Conservation (phyloP, 257 asterid genomes). For the Mentha longifolia region DNA sequence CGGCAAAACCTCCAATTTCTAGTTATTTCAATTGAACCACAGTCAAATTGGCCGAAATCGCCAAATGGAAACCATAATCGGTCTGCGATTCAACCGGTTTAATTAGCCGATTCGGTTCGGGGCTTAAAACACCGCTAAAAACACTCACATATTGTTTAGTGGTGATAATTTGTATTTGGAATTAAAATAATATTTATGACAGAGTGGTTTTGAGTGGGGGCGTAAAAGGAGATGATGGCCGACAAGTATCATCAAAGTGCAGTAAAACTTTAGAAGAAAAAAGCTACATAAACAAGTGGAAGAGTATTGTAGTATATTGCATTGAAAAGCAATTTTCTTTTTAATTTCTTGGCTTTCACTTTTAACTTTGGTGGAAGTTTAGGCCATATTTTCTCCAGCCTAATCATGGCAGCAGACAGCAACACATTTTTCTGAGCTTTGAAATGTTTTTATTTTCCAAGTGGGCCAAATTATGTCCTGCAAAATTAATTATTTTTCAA, state of each 20-base stretch:
- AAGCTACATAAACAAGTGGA: constrained; percentile 38
- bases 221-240: not conserved
- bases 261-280: constrained; percentile 37
- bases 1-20: too few species aligned
- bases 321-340: not conserved
- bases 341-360: constrained; percentile 42
- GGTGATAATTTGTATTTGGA: not conserved
- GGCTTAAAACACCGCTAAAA: too few species aligned
- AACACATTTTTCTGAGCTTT: constrained; percentile 48
- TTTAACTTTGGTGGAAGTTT: constrained; percentile 51
- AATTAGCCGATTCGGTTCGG: too few species aligned
- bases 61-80: too few species aligned
- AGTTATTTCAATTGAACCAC: too few species aligned
- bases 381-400: constrained; percentile 33
- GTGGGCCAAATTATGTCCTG: constrained; percentile 48
- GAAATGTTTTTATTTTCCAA: constrained; percentile 25
- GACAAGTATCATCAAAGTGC: constrained; percentile 48
- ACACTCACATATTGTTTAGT: too few species aligned
- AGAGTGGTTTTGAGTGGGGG: constrained; percentile 1
- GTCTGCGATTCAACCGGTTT: too few species aligned
- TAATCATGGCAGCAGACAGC: constrained; percentile 57
- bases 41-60: too few species aligned
- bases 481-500: constrained; percentile 25
- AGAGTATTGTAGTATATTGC: constrained; percentile 6
- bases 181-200: not conserved